phyloP scores from a whole-genome alignment of 495 filamentous ascomycete species.

The Lentithecium fluviatile region DNA sequence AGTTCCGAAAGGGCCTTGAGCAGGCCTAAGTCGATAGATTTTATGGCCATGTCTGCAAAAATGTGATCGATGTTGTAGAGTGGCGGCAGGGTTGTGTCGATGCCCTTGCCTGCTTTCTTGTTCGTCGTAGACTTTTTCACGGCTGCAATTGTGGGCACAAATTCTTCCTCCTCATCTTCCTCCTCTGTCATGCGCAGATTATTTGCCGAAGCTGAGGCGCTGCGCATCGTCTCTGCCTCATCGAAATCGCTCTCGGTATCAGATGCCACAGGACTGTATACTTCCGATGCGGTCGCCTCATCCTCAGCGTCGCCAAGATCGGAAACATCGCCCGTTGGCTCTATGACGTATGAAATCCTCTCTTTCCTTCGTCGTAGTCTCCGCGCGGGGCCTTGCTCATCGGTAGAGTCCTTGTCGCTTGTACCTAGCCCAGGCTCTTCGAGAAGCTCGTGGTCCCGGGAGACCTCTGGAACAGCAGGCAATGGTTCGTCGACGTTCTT shows the following conservation, averaged over 20 bases:
- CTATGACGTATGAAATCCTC: not conserved
- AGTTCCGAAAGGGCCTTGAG: conserved; percentile 43
- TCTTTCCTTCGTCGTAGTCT: not conserved
- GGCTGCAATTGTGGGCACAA: no score
- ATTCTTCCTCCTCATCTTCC: not conserved
- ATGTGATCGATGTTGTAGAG: conserved; percentile 52
- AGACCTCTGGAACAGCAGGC: no score
- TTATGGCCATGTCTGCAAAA: conserved; percentile 48
- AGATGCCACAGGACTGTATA: not conserved
- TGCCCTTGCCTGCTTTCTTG: not conserved
- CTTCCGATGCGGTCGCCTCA: not conserved
- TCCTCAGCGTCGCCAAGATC: not conserved
- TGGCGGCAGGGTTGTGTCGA: conserved; percentile 44
- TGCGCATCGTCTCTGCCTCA: not conserved
- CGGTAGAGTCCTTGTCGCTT: no score
- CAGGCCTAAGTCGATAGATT: conserved; percentile 45
- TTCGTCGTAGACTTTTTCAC: not conserved
- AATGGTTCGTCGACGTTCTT: no score
- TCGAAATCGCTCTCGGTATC: not conserved
- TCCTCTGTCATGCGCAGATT: not conserved
- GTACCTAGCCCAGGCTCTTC: no score
- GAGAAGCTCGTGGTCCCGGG: no score
- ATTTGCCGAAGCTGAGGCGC: not conserved
- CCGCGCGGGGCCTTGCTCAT: no score
- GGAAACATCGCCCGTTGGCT: not conserved